Conservation (phyloP, 163 green algal genomes). For the Chlamydomonas reinhardtii region DNA sequence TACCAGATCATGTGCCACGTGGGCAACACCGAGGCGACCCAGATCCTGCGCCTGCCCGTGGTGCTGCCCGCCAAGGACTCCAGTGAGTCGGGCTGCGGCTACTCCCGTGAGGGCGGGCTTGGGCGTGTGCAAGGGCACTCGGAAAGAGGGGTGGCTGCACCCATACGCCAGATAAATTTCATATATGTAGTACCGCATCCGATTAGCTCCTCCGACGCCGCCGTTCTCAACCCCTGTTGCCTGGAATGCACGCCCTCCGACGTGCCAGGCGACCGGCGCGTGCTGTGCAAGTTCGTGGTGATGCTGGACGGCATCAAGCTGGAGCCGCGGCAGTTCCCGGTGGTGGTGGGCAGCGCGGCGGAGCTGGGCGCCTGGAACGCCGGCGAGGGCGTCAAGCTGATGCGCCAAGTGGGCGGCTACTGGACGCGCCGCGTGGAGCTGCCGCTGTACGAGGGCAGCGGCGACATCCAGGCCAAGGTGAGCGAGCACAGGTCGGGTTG, state of each 20-base stretch:
- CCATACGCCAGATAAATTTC: too few relatives aligned
- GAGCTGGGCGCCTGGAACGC: conserved; percentile 31
- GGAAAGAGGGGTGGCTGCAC: too few relatives aligned
- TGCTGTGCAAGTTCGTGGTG: conserved; percentile 44
- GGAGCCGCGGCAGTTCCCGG: conserved; percentile 32
- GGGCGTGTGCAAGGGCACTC: too few relatives aligned
- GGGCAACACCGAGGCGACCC: conserved; percentile 13
- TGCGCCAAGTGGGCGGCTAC: conserved; percentile 43
- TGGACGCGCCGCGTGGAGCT: conserved; percentile 41
- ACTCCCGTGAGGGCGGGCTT: too few relatives aligned
- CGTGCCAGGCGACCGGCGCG: conserved; percentile 8
- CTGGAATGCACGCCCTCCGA: too few relatives aligned
- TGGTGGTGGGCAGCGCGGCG: conserved; percentile 17
- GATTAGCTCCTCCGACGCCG: too few relatives aligned
- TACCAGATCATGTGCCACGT: conserved; percentile 41
- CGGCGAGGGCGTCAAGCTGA: conserved; percentile 25
- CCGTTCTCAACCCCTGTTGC: too few relatives aligned
- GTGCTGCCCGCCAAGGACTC: conserved; percentile 26
- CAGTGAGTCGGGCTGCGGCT: neutral
- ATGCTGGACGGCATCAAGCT: conserved; percentile 24
- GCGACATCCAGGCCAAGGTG: conserved; percentile 29
- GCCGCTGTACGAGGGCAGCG: neutral
- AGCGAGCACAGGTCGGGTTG: neutral
- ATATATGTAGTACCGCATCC: too few relatives aligned
- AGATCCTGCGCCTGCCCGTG: conserved; percentile 44